Percentiles rank a stretch among this genome's conserved stretches.
These are phyloP conservation scores for Usnea hakonensis DNA, from an alignment of 495 filamentous ascomycete species.

Conservation along the genomic window DNA sequence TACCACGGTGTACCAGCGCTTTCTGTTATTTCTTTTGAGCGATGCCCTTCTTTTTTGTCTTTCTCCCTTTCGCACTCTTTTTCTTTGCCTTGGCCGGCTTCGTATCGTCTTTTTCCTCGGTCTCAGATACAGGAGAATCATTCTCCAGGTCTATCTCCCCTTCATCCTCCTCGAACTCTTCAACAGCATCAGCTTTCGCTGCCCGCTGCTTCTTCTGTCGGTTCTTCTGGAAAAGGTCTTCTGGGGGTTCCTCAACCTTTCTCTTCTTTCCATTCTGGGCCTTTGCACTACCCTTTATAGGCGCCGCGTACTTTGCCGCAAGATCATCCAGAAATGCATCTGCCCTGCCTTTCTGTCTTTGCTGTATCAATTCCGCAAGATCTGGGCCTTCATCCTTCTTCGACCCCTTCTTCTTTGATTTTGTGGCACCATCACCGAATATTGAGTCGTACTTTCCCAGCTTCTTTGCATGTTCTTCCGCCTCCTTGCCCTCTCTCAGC, in stretches of 20 bases:
- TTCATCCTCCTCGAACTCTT: constrained; percentile 11
- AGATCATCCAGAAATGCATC: constrained; percentile 56
- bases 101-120: constrained; percentile 11
- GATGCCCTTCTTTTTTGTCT: neutral
- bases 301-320: constrained; percentile 61
- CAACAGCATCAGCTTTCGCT: constrained; percentile 5
- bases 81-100: neutral
- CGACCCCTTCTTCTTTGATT: constrained; percentile 26
- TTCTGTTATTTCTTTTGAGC: neutral
- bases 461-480: constrained; percentile 62
- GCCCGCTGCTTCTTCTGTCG: constrained; percentile 29
- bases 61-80: neutral
- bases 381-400: constrained; percentile 35
- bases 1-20: no score
- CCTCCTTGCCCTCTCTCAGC: constrained; percentile 57
- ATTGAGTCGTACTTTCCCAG: constrained; percentile 57
- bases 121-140: neutral
- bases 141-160: constrained; percentile 9
- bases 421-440: constrained; percentile 33
- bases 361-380: constrained; percentile 52
- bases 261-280: constrained; percentile 29
- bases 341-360: constrained; percentile 43
- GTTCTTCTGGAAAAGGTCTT: constrained; percentile 59
- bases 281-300: constrained; percentile 18
- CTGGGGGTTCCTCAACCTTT: constrained; percentile 48